These are phyloP conservation scores for Purpureocillium lavendulum DNA, from an alignment of 2,329 filamentous ascomycete genomes.

Conservation along the genomic window DNA sequence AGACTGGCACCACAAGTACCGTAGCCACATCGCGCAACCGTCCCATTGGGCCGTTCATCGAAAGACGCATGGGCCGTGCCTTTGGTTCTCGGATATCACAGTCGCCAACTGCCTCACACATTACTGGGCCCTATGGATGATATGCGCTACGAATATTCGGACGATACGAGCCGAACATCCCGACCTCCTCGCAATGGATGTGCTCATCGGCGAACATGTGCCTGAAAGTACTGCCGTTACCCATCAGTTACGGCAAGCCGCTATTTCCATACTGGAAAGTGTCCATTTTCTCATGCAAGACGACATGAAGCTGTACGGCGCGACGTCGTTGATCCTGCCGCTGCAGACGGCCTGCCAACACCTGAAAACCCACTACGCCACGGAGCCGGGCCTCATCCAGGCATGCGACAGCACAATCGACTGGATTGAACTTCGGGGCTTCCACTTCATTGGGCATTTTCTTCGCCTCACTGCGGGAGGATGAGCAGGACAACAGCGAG, in stretches of 20 bases:
- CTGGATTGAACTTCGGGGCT: neutral
- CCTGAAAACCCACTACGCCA: neutral
- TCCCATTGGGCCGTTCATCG: neutral
- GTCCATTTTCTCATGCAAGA: constrained; percentile 28
- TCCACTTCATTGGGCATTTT: too few species aligned
- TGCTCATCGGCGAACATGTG: neutral
- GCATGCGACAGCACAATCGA: constrained; percentile 4
- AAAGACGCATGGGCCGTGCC: neutral
- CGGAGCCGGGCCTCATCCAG: neutral
- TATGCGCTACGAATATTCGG: constrained; percentile 22
- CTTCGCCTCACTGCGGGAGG: neutral
- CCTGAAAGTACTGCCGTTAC: too few species aligned
- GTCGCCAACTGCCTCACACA: constrained; percentile 27
- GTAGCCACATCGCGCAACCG: neutral
- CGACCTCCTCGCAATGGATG: neutral
- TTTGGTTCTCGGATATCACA: constrained; percentile 25
- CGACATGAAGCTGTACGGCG: constrained; percentile 29
- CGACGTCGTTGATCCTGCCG: constrained; percentile 24
- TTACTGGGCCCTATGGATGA: constrained; percentile 26
- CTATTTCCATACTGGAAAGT: constrained; percentile 20
- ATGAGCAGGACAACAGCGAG: neutral
- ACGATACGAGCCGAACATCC: constrained; percentile 4
- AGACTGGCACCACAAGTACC: neutral
- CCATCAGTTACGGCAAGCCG: constrained; percentile 6
- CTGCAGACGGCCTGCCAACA: constrained; percentile 12